Conservation (phyloP, 148 eudicot genomes). For the Drosera capensis region DNA sequence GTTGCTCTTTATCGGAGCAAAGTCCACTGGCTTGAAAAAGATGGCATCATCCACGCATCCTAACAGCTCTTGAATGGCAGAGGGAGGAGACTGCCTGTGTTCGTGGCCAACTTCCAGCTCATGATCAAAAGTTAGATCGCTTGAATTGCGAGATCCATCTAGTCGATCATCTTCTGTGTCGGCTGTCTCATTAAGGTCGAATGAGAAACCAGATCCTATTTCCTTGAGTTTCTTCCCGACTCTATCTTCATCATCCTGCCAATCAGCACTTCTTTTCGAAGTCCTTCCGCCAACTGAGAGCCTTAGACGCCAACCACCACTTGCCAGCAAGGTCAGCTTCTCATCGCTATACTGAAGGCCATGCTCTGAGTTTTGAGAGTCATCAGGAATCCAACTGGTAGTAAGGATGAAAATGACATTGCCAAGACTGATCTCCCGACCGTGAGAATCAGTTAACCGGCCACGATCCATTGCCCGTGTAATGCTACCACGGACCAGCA, state of each 20-base stretch:
- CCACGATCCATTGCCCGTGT: slow-evolving; percentile 85
- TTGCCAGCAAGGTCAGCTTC: slow-evolving; percentile 35
- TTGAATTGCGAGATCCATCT: slow-evolving; percentile 61
- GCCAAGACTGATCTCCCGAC: slow-evolving; percentile 83
- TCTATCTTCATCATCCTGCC: slow-evolving; percentile 36
- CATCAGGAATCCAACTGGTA: slow-evolving; percentile 12
- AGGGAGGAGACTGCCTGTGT: slow-evolving; percentile 6
- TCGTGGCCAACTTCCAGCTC: slow-evolving; percentile 37
- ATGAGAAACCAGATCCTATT: slow-evolving; percentile 18
- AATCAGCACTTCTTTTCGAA: slow-evolving; percentile 40
- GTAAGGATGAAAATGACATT: slow-evolving; percentile 74
- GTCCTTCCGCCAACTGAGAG: slow-evolving; percentile 34
- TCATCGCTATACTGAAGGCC: slow-evolving; percentile 32
- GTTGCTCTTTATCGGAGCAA: slow-evolving; percentile 23
- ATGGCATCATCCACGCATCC: slow-evolving; percentile 41
- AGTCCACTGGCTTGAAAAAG: slow-evolving; percentile 54
- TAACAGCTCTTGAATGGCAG: slow-evolving; percentile 33
- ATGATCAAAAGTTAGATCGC: slow-evolving; percentile 63
- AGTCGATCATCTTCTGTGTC: slow-evolving; percentile 42
- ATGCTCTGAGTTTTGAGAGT: not conserved
- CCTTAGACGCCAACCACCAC: slow-evolving; percentile 61
- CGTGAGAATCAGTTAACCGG: slow-evolving; percentile 65
- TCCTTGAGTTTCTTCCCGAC: slow-evolving; percentile 41
- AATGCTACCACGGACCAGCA: slow-evolving; percentile 50
- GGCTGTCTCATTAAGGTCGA: slow-evolving; percentile 67